phyloP scores from a whole-genome alignment of 73 alveolate genomes.

The Tetrahymena borealis region DNA sequence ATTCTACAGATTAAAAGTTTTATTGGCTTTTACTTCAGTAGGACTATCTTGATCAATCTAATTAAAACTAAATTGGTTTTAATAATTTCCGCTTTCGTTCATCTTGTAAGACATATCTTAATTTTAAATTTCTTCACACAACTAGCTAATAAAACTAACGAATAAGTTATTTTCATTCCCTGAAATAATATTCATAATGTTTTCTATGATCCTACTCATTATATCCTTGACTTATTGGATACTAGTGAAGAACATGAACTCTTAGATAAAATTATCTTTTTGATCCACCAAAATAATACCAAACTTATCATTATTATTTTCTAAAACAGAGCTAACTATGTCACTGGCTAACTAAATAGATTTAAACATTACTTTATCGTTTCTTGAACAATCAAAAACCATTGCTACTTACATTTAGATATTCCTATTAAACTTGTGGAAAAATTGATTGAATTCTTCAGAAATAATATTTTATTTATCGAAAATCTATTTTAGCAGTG shows the following conservation, averaged over 20 bases:
- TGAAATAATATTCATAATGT: not conserved
- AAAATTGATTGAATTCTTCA: not conserved
- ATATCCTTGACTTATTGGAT: not conserved
- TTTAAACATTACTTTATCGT: not conserved
- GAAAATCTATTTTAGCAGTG: not conserved
- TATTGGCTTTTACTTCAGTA: too few relatives aligned
- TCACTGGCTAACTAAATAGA: not conserved
- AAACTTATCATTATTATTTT: not conserved
- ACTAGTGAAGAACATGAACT: not conserved
- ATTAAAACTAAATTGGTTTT: too few relatives aligned
- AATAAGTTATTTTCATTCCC: not conserved
- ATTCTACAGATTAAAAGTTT: too few relatives aligned
- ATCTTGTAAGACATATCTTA: too few relatives aligned
- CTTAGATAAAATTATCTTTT: not conserved
- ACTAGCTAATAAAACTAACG: too few relatives aligned
- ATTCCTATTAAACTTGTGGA: not conserved
- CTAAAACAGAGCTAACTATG: not conserved
- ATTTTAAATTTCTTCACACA: too few relatives aligned
- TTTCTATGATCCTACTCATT: not conserved
- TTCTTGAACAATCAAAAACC: not conserved
- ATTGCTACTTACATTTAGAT: not conserved
- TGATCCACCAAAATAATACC: not conserved
- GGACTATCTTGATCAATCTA: too few relatives aligned
- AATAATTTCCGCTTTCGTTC: too few relatives aligned
- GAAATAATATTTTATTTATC: not conserved